These are phyloP conservation scores for Seminavis robusta DNA, from an alignment of 108 stramenopile genomes.

Conservation along the genomic window DNA sequence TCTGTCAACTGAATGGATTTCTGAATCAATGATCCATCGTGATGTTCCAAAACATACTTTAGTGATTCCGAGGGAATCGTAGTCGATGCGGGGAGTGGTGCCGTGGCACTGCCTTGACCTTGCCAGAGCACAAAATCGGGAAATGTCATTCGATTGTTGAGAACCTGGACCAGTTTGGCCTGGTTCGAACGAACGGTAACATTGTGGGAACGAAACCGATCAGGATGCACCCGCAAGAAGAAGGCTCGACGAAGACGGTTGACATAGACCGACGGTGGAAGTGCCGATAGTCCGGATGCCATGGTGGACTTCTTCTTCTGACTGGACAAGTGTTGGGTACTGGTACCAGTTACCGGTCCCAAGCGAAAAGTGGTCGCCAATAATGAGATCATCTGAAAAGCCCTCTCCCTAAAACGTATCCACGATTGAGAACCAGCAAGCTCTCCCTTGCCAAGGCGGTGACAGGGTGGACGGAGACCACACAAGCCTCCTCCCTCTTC, in stretches of 20 bases:
- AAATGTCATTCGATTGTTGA: slow-evolving; percentile 45
- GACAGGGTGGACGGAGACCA: no score
- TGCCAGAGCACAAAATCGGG: slow-evolving; percentile 53
- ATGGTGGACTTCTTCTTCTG: no score
- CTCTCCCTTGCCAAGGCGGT: no score
- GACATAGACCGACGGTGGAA: slow-evolving; percentile 52
- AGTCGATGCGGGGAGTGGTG: background rate
- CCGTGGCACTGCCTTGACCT: background rate
- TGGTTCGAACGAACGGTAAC: slow-evolving; percentile 53
- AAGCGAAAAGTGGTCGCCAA: no score
- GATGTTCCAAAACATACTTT: slow-evolving; percentile 51
- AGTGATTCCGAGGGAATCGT: slow-evolving; percentile 4
- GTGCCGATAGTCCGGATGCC: no score
- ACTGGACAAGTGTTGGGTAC: no score
- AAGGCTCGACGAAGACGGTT: slow-evolving; percentile 71
- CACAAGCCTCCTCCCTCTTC: no score
- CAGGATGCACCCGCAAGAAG: slow-evolving; percentile 78
- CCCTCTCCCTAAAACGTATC: no score
- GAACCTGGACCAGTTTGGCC: slow-evolving; percentile 56
- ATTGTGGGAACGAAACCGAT: slow-evolving; percentile 62
- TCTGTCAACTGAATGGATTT: slow-evolving; percentile 45
- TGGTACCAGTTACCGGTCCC: no score
- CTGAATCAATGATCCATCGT: slow-evolving; percentile 59
- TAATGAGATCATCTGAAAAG: no score
- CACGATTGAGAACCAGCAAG: no score